phyloP scores from a whole-genome alignment of 2,329 filamentous ascomycete genomes.

The Cercospora sojina region DNA sequence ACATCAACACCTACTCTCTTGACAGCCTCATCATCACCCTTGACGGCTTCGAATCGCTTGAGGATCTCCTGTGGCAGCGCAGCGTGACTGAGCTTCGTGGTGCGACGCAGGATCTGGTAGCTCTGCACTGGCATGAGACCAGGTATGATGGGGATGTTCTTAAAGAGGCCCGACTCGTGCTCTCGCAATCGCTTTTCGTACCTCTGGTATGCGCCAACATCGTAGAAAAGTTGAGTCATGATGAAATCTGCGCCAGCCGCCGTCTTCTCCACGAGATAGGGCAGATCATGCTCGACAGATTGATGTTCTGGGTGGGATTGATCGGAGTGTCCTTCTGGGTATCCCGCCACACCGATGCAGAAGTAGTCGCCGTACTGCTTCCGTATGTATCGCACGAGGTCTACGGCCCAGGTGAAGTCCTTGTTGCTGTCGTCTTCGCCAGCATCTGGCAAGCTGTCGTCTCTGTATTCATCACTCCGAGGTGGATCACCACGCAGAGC shows the following conservation, averaged over 20 bases:
- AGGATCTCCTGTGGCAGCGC: constrained; percentile 71
- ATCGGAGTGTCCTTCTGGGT: constrained; percentile 92
- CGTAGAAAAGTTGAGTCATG: constrained; percentile 98
- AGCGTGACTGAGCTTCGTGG: constrained; percentile 91
- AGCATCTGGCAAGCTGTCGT: constrained; percentile 56
- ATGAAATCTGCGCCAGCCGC: constrained; percentile 93
- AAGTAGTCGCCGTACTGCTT: constrained; percentile 89
- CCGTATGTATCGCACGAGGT: constrained; percentile 86
- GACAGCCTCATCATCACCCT: constrained; percentile 76
- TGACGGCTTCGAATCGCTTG: constrained; percentile 68
- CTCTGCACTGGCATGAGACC: constrained; percentile 97
- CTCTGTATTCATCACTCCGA: constrained; percentile 80
- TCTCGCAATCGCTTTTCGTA: constrained; percentile 76
- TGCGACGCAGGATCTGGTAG: constrained; percentile 91
- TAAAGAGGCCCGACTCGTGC: constrained; percentile 82
- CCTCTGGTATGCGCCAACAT: constrained; percentile 74
- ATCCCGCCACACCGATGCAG: constrained; percentile 89
- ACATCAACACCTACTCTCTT: constrained; percentile 80
- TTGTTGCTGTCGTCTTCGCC: constrained; percentile 64
- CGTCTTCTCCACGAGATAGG: constrained; percentile 86
- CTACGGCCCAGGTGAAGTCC: constrained; percentile 84
- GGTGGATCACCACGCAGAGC: constrained; percentile 90
- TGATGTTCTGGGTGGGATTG: constrained; percentile 83
- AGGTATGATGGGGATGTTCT: constrained; percentile 83
- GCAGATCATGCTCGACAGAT: constrained; percentile 66